Base-by-base conservation (phyloP, 2,329 filamentous ascomycete species). In the Cercospora sesami region DNA sequence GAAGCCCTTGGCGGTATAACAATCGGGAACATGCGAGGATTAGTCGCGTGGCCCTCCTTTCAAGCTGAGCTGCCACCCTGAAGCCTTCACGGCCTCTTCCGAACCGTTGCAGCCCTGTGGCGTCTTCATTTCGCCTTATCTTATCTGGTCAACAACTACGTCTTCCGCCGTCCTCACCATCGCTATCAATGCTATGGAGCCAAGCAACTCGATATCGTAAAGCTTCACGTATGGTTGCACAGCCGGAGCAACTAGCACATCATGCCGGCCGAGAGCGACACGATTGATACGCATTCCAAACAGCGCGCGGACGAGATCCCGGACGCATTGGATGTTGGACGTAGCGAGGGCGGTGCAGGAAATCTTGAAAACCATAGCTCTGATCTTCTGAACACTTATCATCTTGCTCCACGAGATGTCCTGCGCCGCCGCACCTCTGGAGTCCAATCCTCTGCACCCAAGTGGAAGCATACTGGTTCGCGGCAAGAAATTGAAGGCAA, bases 401-500 rank as follows among this genome's bases (percentile, higher is more conserved):
- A 63, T 9, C 51, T 64, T 45, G 55, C 64, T 42, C 66, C 64
- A 0, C 64, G 68, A 7, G 70, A 69, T 5, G 64, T 60, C n/a
- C 63, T 68, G 31, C 59, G 63, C 10, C 61, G 68, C 18, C 67
- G 72, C 18, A 62, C 48, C 14, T 73, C 72, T 21, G 72, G 68
- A 26, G 60, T 55, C 5, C 57, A 63, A 18, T 45, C 21, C 4
- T 62, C 60, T 3, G 55, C 55, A 16, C 55, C n/a, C 55, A 31
- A 16, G 30, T 59, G n/a, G 48, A 16, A n/a, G 14, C 23, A 7
- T 26, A 4, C 16, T 16, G 23, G 63, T 68, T 16, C 60, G 63
- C 48, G 62, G 69, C 14, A 65, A 66, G 16, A 68, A 45, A 61
- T 68, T 9, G 23, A 23, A 16, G 48, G 48, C 70, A 7, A 72